phyloP scores from a whole-genome alignment of 306 rosid species.

The Gastrolobium villosum region DNA sequence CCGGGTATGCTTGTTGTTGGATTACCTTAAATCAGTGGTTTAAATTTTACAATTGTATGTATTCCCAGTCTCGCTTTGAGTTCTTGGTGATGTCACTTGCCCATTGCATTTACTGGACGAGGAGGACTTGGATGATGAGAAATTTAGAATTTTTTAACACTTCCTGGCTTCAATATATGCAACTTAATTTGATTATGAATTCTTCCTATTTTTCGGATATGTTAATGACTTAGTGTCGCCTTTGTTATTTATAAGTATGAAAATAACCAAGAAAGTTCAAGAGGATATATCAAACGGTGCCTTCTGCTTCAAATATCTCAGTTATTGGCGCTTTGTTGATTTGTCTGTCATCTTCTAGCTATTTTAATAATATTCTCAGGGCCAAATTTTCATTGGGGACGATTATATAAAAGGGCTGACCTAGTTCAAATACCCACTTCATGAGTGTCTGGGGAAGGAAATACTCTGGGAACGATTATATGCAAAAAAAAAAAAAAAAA shows the following conservation, averaged over 20 bases:
- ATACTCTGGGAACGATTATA: too few relatives aligned
- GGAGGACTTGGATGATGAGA: neutral
- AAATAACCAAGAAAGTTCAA: neutral
- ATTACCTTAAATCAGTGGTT: neutral
- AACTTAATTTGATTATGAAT: neutral
- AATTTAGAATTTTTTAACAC: neutral
- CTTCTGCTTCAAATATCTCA: too few relatives aligned
- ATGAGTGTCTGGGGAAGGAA: too few relatives aligned
- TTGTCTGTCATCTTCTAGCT: too few relatives aligned
- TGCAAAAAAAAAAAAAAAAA: too few relatives aligned
- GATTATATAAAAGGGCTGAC: too few relatives aligned
- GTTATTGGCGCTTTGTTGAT: too few relatives aligned
- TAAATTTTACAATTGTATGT: neutral
- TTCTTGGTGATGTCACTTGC: constrained; percentile 4
- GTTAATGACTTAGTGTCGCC: neutral
- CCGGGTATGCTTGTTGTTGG: constrained; percentile 53
- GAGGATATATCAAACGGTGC: neutral
- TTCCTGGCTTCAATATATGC: neutral
- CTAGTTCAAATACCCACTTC: too few relatives aligned
- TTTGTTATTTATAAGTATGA: neutral
- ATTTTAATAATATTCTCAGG: too few relatives aligned
- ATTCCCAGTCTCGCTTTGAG: neutral
- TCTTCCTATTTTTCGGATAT: neutral
- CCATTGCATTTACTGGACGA: constrained; percentile 9
- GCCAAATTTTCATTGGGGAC: neutral